Evolutionary conservation across 176 grass and related monocot species (phyloP), one percentile per base, ranked within the genome.

Genomic region (Raddia guianensis): DNA sequence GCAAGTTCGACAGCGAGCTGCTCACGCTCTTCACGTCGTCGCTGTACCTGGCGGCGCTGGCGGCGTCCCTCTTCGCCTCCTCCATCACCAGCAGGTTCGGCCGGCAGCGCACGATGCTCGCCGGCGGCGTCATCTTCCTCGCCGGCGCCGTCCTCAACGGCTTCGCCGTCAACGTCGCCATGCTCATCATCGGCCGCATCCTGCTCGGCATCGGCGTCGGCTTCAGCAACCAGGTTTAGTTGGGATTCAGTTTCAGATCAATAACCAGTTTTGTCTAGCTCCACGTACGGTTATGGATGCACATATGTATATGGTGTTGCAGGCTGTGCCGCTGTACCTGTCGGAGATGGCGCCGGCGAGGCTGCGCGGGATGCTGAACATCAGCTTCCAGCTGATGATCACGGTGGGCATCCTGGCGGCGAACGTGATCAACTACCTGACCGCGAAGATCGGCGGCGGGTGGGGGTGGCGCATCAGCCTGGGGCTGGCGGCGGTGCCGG

Each of bases 21-120:
- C 78, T 97, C 18, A 92, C 90, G 12, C 83, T 90, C 68, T 97
- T 97, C 90, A 97, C 93, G 13, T 93, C 93, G 5, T 97, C 93
- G 47, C 90, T 93, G 34, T 97, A 97, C 84, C 73, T 97, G 45
- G 85, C 71, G 52, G 77, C 77, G 5, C 84, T 86, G 32, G 9
- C 81, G 32, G 84, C 84, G 12, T 86, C 84, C 12, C 78, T 87
- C 52, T 70, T 75, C 85, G 78, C 85, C 27, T 73, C 77, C 16
- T 9, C 49, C 44, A 52, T 87, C 78, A 87, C 85, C 43, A 81
- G 48, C 13, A 60, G 8, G 71, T 87, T 12, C 71, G 85, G 78
- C 33, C 78, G 85, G 45, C 62, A 9, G 71, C 14, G 52, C 3
- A 81, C 85, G 78, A 87, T 87, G 85, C 85, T 87, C 19, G 78